Base-by-base conservation (phyloP, 305 asterid genomes). In the Fraxinus floribunda region DNA sequence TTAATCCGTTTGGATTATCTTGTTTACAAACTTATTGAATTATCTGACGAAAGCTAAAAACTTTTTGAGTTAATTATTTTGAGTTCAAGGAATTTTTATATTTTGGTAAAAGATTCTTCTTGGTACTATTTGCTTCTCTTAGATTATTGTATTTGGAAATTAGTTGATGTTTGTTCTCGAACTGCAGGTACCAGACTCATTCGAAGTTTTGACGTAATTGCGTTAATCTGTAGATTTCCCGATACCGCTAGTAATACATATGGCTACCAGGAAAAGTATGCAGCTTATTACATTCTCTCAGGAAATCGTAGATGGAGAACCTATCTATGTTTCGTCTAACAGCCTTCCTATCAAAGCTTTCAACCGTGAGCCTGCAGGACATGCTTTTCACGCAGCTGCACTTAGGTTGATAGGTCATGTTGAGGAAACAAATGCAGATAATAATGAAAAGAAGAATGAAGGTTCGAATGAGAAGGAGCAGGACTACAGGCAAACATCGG, bases 311-410 rank as follows among this genome's bases (percentile, higher is more conserved):
- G 88, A 91, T 83, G 98, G 98, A n/a, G 87, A 90, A 68, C 91
- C 98, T 30, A 88, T 96, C 62, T 82, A 84, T 79, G 79, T 92
- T 46, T 91, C 93, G 34, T 93, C 95, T n/a, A 92, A 93, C 86
- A 49, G 92, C 86, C 89, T 87, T 81, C 99, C 98, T 9, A 55
- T 90, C 83, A 96, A 94, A 89, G 91, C 93, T 6, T 73, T 35
- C 62, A 85, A 84, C 24, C 86, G 39, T 5, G 99, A 96, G 76
- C 98, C 99, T 15, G 99, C 99, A 62, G 99, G 99, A 79, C 97
- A 89, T 90, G 79, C 97, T 55, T 96, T 96, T 86, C 97, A 96
- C 83, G 85, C 88, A 60, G 97, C 91, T 85, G 98, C 98, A n/a
- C 97, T 93, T 77, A 94, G 92, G 90, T 83, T 90, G 81, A 3